Evolutionary conservation across 805 yeast genomes (phyloP), one percentile per base, ranked within the genome.

Genomic region (Jamesozyma hellenica): DNA sequence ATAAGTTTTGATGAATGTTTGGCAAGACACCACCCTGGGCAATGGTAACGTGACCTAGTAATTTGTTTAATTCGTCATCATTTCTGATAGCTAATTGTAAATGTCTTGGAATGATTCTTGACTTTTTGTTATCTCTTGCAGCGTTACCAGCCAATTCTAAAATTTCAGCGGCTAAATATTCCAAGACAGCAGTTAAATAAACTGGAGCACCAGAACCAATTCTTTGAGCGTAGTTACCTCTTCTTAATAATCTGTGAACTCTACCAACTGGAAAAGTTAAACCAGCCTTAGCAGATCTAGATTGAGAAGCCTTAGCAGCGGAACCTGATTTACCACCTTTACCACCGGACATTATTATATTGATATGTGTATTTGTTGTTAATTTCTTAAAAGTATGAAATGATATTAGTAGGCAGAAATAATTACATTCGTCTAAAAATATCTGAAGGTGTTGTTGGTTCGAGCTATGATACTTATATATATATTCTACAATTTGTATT

Each of bases 21-120:
- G 96, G 96, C 68, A 88, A 77, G 58, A 90, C 96, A 84, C 96
- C 96, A 81, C 96, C 96, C 71, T 87, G 94, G 54, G 96, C 96
- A 60, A 88, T 90, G 51, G 96, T 88, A 51, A 90, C 97, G 66
- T 86, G 86, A 50, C 81, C 79, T 52, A 90, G 75, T 59, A 88
- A 77, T 70, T 84, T 87, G 84, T 90, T 88, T 69, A 90, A 78
- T 72, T 90, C 96, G 72, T 90, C 96, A 77, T 90, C 97, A 65
- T 88, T 90, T 78, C 97, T 85, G 77, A 88, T 87, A 68, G 97
- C 97, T 60, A 88, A 77, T 72, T 88, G 96, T 71, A 88, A 79
- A 71, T 88, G 96, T 77, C 96, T 90, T 73, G 97, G 96, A 60
- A 87, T 86, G 58, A 88, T 88, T 81, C 97, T 88, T 63, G 96